Conservation (phyloP, 768 basidiomycete species). For the Kwoniella sp. region DNA sequence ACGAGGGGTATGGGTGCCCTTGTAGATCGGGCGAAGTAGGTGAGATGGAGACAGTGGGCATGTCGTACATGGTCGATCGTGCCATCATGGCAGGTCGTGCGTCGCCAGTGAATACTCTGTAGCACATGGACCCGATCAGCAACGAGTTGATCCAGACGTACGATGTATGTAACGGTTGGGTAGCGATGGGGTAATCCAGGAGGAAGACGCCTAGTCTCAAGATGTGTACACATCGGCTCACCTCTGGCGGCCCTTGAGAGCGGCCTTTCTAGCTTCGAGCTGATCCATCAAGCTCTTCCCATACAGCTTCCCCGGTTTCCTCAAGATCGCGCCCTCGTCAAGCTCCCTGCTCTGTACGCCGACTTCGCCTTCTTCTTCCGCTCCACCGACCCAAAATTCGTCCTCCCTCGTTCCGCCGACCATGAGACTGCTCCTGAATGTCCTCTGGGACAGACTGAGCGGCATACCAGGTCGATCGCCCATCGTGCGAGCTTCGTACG, state of each 20-base stretch:
- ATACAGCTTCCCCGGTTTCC: slow-evolving; percentile 61
- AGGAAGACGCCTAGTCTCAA: slow-evolving; percentile 20
- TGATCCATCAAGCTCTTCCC: slow-evolving; percentile 82
- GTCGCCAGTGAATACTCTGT: slow-evolving; percentile 84
- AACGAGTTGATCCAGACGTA: not conserved
- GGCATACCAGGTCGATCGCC: slow-evolving; percentile 34
- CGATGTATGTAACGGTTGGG: not conserved
- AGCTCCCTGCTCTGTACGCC: slow-evolving; percentile 50
- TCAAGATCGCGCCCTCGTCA: slow-evolving; percentile 47
- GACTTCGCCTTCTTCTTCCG: slow-evolving; percentile 71
- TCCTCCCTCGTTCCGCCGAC: slow-evolving; percentile 72
- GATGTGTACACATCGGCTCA: slow-evolving; percentile 55
- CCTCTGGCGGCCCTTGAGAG: slow-evolving; percentile 82
- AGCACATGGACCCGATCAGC: not conserved
- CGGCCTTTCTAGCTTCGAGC: slow-evolving; percentile 77
- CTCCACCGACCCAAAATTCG: slow-evolving; percentile 68
- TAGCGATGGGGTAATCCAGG: too few species aligned
- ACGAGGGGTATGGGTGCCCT: slow-evolving; percentile 1
- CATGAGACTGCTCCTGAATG: slow-evolving; percentile 78
- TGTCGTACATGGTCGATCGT: slow-evolving; percentile 76
- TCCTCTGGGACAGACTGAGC: slow-evolving; percentile 73
- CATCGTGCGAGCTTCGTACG: slow-evolving; percentile 68
- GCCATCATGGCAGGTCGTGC: slow-evolving; percentile 92
- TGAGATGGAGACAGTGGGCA: slow-evolving; percentile 53
- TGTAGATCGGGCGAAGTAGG: slow-evolving; percentile 12